Percentiles rank a stretch among this genome's conserved stretches.
Evolutionary conservation across 2,329 filamentous ascomycete genomes (phyloP).

Genomic region (Chalaropsis ovoidea): DNA sequence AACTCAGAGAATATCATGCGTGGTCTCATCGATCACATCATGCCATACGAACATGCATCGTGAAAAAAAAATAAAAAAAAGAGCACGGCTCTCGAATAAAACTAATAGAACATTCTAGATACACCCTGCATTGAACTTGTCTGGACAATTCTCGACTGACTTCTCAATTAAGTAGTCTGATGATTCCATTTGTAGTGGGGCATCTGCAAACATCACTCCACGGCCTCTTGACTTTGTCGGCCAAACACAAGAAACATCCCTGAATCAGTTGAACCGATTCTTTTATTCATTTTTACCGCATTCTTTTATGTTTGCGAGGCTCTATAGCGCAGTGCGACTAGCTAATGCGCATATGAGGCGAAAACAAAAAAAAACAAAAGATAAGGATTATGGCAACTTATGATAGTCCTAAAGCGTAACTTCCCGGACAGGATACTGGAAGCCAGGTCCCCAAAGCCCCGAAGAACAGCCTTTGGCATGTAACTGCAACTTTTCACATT

Average conservation of each 20-base stretch:
- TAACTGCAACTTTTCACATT: not conserved
- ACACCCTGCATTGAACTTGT: constrained; percentile 14
- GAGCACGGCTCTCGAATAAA: not conserved
- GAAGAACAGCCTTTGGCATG: constrained; percentile 9
- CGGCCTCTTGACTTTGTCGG: not conserved
- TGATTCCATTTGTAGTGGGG: constrained; percentile 10
- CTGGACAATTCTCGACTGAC: constrained; percentile 9
- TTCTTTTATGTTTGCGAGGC: not conserved
- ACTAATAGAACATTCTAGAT: constrained; percentile 1
- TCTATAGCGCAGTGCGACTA: not conserved
- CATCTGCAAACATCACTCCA: constrained; percentile 25
- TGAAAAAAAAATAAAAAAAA: not conserved
- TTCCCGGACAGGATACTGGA: not conserved
- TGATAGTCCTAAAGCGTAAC: constrained; percentile 10
- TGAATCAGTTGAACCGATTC: not conserved
- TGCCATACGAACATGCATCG: not conserved
- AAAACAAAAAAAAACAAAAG: not conserved
- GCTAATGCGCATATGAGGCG: not conserved
- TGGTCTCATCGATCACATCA: constrained; percentile 2
- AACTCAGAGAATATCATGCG: not conserved
- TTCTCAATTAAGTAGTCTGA: constrained; percentile 8
- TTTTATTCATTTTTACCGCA: constrained; percentile 5
- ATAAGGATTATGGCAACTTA: not conserved
- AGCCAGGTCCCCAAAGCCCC: not conserved
- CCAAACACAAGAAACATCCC: not conserved